Conservation (phyloP, 768 basidiomycete genomes). For the Kwoniella pini region DNA sequence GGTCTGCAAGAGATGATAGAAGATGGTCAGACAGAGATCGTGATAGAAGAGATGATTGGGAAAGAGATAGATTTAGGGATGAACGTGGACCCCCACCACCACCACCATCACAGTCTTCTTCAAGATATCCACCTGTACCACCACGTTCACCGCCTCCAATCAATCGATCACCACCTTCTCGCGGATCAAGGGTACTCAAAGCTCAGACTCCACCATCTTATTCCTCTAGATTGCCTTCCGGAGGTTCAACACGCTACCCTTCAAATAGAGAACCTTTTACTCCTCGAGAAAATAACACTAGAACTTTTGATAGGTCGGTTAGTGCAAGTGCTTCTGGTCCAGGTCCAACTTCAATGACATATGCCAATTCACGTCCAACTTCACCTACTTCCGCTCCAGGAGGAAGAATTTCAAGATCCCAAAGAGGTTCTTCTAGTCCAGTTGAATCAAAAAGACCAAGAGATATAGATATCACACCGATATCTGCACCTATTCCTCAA, state of each 20-base stretch:
- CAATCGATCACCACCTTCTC: slow-evolving; percentile 11
- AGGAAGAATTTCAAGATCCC: slow-evolving; percentile 13
- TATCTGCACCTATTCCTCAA: slow-evolving; percentile 4
- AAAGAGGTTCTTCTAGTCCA: slow-evolving; percentile 32
- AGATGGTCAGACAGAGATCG: slow-evolving; percentile 7
- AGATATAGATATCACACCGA: background rate
- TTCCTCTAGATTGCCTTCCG: slow-evolving; percentile 14
- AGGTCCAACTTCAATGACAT: background rate
- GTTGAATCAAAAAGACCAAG: slow-evolving; percentile 8
- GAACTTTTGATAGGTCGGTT: slow-evolving; percentile 8
- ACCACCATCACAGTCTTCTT: background rate
- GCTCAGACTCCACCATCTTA: slow-evolving; percentile 18
- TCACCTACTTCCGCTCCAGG: slow-evolving; percentile 14
- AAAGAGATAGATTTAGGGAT: background rate
- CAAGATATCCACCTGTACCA: slow-evolving; percentile 1
- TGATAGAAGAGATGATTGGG: no score
- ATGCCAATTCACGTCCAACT: slow-evolving; percentile 3
- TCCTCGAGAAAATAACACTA: background rate
- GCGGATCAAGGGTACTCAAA: slow-evolving; percentile 3
- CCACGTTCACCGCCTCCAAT: slow-evolving; percentile 16
- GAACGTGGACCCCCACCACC: slow-evolving; percentile 14
- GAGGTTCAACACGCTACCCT: background rate
- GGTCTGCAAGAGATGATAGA: slow-evolving; percentile 23
- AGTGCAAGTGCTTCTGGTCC: slow-evolving; percentile 8
- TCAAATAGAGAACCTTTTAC: background rate